Base-by-base conservation (phyloP, 2,329 filamentous ascomycete species). In the Myotisia sp. region DNA sequence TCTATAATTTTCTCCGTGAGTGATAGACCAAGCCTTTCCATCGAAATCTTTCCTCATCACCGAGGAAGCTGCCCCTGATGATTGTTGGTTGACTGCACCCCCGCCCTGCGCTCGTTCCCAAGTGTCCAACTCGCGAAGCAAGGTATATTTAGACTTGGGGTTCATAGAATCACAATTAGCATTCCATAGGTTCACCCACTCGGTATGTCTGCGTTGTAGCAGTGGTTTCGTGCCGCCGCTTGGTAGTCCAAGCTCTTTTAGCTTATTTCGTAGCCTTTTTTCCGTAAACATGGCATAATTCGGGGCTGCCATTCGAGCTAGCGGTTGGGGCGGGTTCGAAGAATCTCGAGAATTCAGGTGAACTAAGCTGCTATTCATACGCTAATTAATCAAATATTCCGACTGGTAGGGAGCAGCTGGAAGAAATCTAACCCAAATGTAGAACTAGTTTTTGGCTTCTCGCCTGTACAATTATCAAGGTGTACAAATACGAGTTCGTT, bases 151-250 rank as follows among this genome's bases (percentile, higher is more conserved):
- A 7, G 66, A 65, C 51, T 79, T 80, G 0, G 84, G 84, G 2
- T 64, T 63, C 22, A 70, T 71, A 2, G 86, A 79, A 55, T 98
- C 90, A 58, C 85, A 93, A 52, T 98, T 98, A 7, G 92, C 82
- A 54, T 98, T 98, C 79, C 84, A 94, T 12, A 98, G 61, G 23
- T 90, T 94, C 33, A 90, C 69, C 86, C 86, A 98, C 56, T 98
- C 90, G 16, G 73, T 82, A 49, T 95, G 86, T 12, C 92, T 72
- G 44, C 69, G 71, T 52, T 87, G 79, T 35, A 95, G 64, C 1
- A 86, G 64, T 29, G 68, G 62, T 29, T 78, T 78, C 1, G 68
- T 57, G 1, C 90, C 90, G 39, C 62, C 65, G 6, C 67, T 70
- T 0, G 83, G 77, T 37, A 95, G 76, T 1, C 86, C 84, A 1